Evolutionary conservation across 2,329 filamentous ascomycete species (phyloP), one percentile per base, ranked within the genome.

Genomic region (Epichloe scottii): DNA sequence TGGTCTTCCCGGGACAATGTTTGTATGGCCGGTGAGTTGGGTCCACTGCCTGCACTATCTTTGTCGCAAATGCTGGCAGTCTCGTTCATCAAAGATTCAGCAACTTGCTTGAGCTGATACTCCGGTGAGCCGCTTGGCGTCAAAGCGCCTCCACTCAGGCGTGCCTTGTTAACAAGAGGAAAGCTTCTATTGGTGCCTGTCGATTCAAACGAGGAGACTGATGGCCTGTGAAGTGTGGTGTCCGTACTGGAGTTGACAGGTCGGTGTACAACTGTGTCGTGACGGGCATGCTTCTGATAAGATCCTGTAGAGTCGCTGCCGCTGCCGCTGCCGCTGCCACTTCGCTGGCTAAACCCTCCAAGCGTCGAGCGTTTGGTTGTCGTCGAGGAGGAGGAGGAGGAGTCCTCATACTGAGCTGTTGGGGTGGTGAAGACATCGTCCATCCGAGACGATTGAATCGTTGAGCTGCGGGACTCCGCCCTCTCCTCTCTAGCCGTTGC

Each of bases 121-220:
- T 79, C 75, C 1, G 73, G 74, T 1, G 76, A 77, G 3, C 67
- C 71, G 19, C 65, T 67, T 2, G 74, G 73, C 2, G 73, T 78
- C 38, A 73, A 57, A 14, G 76, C 63, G 5, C 73, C 74, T 34
- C 67, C 71, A 47, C 68, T 71, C 8, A 68, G 61, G 54, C 70
- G 75, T 15, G 71, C 59, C 57, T 71, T 78, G 57, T 75, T 77
- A 41, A 82, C 72, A 5, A 84, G 68, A 1, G 80, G 80, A 55
- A 84, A 84, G 60, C 78, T 83, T 57, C 81, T 71, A 48, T 73
- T 77, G 1, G 80, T 82, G 15, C 77, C 77, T 0, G 69, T 72
- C 0, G 79, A 83, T 44, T 76, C 75, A 52, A 80, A 71, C 0
- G 78, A 79, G 4, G 78, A 76, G 21, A 76, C 63, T 0, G 78